These are phyloP conservation scores for Lolium perenne DNA, from an alignment of 176 grass and related monocot species.

Conservation along the genomic window DNA sequence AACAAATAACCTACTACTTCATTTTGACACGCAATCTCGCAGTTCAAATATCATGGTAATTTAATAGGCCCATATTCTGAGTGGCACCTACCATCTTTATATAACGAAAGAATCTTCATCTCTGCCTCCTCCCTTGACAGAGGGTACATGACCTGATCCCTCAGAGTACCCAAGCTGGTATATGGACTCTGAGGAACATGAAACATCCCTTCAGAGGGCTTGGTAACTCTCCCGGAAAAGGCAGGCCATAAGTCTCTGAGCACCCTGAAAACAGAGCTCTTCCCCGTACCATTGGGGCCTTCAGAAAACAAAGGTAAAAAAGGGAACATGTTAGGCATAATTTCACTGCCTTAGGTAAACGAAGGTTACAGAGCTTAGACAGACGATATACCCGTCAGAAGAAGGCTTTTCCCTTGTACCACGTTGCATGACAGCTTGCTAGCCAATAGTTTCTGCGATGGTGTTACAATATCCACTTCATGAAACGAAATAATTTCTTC, in stretches of 20 bases:
- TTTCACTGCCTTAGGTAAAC: constrained; percentile 26
- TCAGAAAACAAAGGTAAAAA: constrained; percentile 43
- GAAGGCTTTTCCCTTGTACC: constrained; percentile 79
- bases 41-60: constrained; percentile 20
- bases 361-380: background rate
- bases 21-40: background rate
- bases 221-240: constrained; percentile 76
- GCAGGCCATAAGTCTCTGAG: constrained; percentile 90
- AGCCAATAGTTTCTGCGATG: constrained; percentile 85
- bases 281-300: constrained; percentile 98
- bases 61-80: background rate
- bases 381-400: constrained; percentile 73
- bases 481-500: constrained; percentile 80
- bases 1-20: constrained; percentile 21
- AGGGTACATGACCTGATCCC: constrained; percentile 97
- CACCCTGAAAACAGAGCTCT: constrained; percentile 96
- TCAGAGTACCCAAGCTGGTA: constrained; percentile 92
- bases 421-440: constrained; percentile 76
- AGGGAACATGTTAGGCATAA: constrained; percentile 22
- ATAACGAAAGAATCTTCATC: constrained; percentile 55
- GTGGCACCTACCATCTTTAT: constrained; percentile 51
- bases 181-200: constrained; percentile 97
- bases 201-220: constrained; percentile 75
- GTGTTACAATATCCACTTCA: constrained; percentile 91
- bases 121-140: constrained; percentile 83